Evolutionary conservation across 345 rosid species (phyloP), one percentile per base, ranked within the genome.

Genomic region (Acer campestre): DNA sequence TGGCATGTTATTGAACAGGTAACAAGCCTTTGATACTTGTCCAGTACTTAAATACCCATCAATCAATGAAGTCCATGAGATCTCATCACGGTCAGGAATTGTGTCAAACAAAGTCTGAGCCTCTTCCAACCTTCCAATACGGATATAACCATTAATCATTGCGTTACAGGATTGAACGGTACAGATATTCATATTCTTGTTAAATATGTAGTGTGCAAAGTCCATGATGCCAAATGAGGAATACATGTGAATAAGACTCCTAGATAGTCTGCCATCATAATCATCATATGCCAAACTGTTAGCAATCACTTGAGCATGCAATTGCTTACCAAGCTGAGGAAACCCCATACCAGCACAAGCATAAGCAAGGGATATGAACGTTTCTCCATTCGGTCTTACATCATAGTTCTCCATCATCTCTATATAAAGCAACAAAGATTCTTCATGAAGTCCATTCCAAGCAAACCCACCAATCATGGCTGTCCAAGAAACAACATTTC

Each of bases 191-290:
- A 78, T 78, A 61, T 77, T 86, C 48, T 79, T 82, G 51, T 77
- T 75, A 70, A 88, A 81, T 44, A 91, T 72, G 71, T 61, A 84
- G 4, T 74, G 81, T 2, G 95, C 94, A 62, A 65, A 86, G 80
- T 82, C 85, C 89, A 90, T 83, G 70, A 86, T 64, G 48, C 95
- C 86, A 74, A 85, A 83, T 23, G 76, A 80, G 44, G 86, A 89
- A 79, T 92, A 92, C 93, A 94, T 89, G 79, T 89, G 87, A 81
- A 92, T 87, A 61, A 92, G 90, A 83, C 97, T 89, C 78, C 80
- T 89, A 38, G 75, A 79, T 71, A 92, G 80, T 81, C 94, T 90
- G 70, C 87, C 93, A 82, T 91, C 92, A 38, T 77, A 67, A 87
- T 90, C 93, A 68, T 82, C 83, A 56, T 38, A 35, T 40, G 83